Percentiles rank a stretch among this genome's conserved stretches.
Evolutionary conservation across 2,329 filamentous ascomycete species (phyloP).

Genomic region (Teratosphaeria nubilosa): DNA sequence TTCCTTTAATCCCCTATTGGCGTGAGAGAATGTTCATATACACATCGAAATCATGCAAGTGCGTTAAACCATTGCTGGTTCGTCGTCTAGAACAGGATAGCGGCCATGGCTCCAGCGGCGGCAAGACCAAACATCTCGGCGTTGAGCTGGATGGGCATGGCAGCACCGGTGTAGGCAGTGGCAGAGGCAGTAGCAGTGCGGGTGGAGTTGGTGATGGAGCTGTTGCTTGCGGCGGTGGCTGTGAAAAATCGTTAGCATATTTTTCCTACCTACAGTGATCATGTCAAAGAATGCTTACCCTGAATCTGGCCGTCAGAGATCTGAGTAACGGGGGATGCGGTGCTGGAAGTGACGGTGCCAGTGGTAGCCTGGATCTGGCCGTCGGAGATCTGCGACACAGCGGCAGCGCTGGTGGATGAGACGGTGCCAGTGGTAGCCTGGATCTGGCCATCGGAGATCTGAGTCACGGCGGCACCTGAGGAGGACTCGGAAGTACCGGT

Average conservation of each 20-base stretch:
- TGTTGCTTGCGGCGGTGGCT: slow-evolving; percentile 8
- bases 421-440: slow-evolving; percentile 6
- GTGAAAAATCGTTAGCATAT: neutral
- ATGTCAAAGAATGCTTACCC: slow-evolving; percentile 1
- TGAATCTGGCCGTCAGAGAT: slow-evolving; percentile 18
- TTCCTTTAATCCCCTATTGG: neutral
- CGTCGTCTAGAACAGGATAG: slow-evolving; percentile 19
- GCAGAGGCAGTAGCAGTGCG: slow-evolving; percentile 2
- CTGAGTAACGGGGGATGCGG: slow-evolving; percentile 15
- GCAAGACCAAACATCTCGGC: slow-evolving; percentile 20
- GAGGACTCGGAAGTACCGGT: slow-evolving; percentile 7
- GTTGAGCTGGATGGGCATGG: slow-evolving; percentile 13
- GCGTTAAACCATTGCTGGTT: slow-evolving; percentile 7
- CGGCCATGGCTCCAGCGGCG: slow-evolving; percentile 18
- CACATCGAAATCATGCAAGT: slow-evolving; percentile 16
- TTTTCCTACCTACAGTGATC: neutral
- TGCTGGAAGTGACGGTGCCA: slow-evolving; percentile 4
- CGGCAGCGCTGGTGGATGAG: slow-evolving; percentile 5
- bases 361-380: slow-evolving; percentile 14
- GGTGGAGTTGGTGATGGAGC: slow-evolving; percentile 2
- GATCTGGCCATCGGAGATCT: slow-evolving; percentile 18
- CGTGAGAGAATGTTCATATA: slow-evolving; percentile 14
- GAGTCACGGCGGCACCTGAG: slow-evolving; percentile 2
- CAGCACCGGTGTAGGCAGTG: slow-evolving; percentile 23
- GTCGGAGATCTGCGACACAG: slow-evolving; percentile 13